These are phyloP conservation scores for Penicillium longicatenatum DNA, from an alignment of 495 filamentous ascomycete species.

Conservation along the genomic window DNA sequence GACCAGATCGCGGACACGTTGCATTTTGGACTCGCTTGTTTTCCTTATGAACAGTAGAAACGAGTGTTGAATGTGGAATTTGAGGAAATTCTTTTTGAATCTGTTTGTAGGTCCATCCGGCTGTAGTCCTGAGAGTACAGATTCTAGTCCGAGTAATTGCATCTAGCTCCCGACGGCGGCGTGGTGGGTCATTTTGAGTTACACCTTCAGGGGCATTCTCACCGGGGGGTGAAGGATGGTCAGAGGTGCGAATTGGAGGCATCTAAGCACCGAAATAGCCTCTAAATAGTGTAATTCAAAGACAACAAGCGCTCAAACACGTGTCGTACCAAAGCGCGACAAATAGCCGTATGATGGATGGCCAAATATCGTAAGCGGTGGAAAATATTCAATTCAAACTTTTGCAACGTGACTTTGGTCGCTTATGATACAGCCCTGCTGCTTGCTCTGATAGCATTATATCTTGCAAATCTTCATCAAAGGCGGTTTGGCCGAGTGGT, in stretches of 20 bases:
- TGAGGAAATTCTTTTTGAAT: not conserved
- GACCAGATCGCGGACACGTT: not conserved
- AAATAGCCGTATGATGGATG: not conserved
- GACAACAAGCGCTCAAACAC: not conserved
- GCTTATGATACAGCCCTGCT: too few species aligned
- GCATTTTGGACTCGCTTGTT: not conserved
- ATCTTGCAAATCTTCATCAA: not conserved
- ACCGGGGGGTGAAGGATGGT: not conserved
- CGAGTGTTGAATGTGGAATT: not conserved
- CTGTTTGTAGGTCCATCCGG: not conserved
- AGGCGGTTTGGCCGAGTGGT: conserved; percentile 26
- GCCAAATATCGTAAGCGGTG: not conserved
- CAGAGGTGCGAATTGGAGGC: not conserved
- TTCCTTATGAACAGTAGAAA: not conserved
- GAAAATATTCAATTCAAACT: too few species aligned
- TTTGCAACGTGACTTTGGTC: too few species aligned
- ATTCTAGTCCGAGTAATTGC: not conserved
- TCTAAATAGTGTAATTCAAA: not conserved
- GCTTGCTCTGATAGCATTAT: too few species aligned
- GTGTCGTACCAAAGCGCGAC: not conserved
- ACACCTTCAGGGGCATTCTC: not conserved
- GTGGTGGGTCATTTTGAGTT: not conserved
- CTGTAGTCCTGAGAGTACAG: not conserved
- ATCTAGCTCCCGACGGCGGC: not conserved
- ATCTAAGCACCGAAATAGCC: not conserved